A percentile compares a stretch with the other conserved stretches of the same genome.
Evolutionary conservation across 2,329 filamentous ascomycete species (phyloP).

Genomic region (Cladosporium austrohemisphaericum): DNA sequence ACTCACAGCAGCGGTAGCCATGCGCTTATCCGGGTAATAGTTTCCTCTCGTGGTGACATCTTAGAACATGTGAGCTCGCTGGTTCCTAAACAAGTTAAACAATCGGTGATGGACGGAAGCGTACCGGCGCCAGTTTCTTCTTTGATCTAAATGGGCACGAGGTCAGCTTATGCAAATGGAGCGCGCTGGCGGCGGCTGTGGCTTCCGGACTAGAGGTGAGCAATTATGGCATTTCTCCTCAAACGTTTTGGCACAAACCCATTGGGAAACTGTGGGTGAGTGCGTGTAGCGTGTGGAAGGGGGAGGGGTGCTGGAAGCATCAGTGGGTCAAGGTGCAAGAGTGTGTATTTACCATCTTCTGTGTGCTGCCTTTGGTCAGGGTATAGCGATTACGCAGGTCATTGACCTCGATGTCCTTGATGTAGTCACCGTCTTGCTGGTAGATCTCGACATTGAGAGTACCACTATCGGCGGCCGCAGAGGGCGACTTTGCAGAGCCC

Average conservation of each 20-base stretch:
- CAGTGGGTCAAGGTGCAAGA: constrained; percentile 55
- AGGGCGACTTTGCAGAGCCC: constrained; percentile 52
- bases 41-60: constrained; percentile 98
- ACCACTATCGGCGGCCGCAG: constrained; percentile 37
- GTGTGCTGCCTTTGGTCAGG: constrained; percentile 92
- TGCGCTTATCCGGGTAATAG: constrained; percentile 95
- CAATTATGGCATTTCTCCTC: constrained; percentile 36
- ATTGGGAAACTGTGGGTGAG: constrained; percentile 7
- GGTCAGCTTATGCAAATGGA: constrained; percentile 91
- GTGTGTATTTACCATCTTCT: constrained; percentile 97
- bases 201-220: constrained; percentile 45
- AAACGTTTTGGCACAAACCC: constrained; percentile 32
- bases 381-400: constrained; percentile 95
- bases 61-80: constrained; percentile 64
- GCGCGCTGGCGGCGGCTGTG: constrained; percentile 33
- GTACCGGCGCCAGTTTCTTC: constrained; percentile 99
- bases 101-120: constrained; percentile 54
- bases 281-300: constrained; percentile 21
- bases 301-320: constrained; percentile 47
- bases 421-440: constrained; percentile 93
- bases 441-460: constrained; percentile 85
- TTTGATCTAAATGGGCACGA: constrained; percentile 96
- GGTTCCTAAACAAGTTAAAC: constrained; percentile 46
- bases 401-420: constrained; percentile 99
- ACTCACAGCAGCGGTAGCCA: constrained; percentile 89